Conservation (phyloP, 805 yeast species). For the Candida jianshihensis region DNA sequence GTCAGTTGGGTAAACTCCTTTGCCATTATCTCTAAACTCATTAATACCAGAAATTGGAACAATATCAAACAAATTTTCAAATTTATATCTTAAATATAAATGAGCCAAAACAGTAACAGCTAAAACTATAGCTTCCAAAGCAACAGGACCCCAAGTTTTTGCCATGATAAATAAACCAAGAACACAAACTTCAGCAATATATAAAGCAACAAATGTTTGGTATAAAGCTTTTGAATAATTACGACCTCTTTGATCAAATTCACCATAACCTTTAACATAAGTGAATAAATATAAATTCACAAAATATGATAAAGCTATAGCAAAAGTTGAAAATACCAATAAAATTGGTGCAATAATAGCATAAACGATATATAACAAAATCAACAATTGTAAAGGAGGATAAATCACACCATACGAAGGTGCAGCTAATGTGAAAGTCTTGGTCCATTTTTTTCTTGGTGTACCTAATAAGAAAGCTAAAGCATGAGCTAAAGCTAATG, state of each 20-base stretch:
- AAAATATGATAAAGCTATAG: conserved; percentile 48
- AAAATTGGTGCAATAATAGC: conserved; percentile 74
- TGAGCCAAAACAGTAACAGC: conserved; percentile 55
- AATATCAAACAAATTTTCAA: conserved; percentile 56
- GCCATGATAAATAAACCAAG: conserved; percentile 69
- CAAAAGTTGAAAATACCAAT: conserved; percentile 56
- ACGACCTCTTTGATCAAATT: conserved; percentile 60
- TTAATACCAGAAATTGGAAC: conserved; percentile 59
- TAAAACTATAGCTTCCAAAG: conserved; percentile 53
- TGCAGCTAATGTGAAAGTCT: conserved; percentile 54
- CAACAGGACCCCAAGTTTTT: conserved; percentile 76
- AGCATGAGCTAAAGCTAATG: conserved; percentile 62
- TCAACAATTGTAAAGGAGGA: conserved; percentile 71
- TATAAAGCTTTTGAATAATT: conserved; percentile 67
- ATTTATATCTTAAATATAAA: conserved; percentile 48
- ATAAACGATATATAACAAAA: conserved; percentile 67
- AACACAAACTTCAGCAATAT: conserved; percentile 63
- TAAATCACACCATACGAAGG: conserved; percentile 80
- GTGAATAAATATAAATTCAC: conserved; percentile 58
- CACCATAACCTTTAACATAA: conserved; percentile 49
- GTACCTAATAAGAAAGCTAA: conserved; percentile 77
- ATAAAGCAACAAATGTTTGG: conserved; percentile 65
- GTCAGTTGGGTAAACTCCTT: conserved; percentile 53
- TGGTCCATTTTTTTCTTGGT: conserved; percentile 87
- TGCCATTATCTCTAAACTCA: conserved; percentile 31